Conservation (phyloP, 345 rosid genomes). For the Salix koriyanagi region DNA sequence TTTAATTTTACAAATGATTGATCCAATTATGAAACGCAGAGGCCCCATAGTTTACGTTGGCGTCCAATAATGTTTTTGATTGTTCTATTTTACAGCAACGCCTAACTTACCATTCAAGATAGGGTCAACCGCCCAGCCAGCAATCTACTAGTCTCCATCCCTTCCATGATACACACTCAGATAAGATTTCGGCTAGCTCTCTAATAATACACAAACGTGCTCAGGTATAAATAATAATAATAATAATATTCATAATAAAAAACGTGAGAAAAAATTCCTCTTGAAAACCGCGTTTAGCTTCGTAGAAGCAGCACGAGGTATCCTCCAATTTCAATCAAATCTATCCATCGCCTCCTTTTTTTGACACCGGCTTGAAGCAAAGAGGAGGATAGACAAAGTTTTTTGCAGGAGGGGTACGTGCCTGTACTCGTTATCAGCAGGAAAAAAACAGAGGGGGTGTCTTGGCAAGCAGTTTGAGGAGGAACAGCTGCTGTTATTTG, state of each 20-base stretch:
- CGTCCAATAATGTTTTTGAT: neutral
- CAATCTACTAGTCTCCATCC: neutral
- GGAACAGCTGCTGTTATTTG: neutral
- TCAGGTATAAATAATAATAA: neutral
- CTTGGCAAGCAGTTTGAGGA: neutral
- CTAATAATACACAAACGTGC: neutral
- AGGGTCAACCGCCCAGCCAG: neutral
- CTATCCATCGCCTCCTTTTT: neutral
- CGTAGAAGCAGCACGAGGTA: constrained; percentile 2
- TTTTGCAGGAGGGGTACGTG: constrained; percentile 1
- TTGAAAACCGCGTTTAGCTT: neutral
- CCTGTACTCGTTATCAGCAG: neutral
- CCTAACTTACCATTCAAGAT: neutral
- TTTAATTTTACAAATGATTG: no score
- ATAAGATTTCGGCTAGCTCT: neutral
- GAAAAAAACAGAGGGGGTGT: neutral
- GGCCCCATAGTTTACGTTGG: neutral
- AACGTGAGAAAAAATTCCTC: neutral
- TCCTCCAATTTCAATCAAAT: neutral
- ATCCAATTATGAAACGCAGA: neutral
- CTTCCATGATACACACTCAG: neutral
- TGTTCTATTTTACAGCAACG: neutral
- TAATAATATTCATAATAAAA: neutral
- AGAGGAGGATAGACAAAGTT: constrained; percentile 7
- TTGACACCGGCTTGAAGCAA: neutral